Conservation (phyloP, 208 protist species). For the Leptomonas seymouri region DNA sequence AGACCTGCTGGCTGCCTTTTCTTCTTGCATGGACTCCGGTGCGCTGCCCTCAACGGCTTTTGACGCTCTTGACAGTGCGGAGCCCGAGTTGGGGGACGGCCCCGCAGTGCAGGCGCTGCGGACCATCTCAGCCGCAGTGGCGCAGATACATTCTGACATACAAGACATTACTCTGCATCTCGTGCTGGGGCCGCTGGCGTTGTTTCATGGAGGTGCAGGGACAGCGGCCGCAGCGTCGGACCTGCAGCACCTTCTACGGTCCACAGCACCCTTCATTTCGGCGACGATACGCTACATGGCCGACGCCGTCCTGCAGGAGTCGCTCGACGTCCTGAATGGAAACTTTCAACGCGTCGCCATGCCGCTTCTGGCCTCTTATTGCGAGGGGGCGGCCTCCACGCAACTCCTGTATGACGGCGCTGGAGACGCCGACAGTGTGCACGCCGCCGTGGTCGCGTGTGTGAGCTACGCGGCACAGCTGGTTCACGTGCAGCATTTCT, state of each 20-base stretch:
- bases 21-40: slow-evolving; percentile 11
- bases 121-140: slow-evolving; percentile 3
- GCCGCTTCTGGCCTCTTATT: slow-evolving; percentile 17
- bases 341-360: slow-evolving; percentile 7
- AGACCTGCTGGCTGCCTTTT: slow-evolving; percentile 16
- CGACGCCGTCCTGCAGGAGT: slow-evolving; percentile 14
- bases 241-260: neutral
- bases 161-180: slow-evolving; percentile 6
- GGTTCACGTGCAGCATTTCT: slow-evolving; percentile 3
- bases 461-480: slow-evolving; percentile 18
- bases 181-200: neutral
- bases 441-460: slow-evolving; percentile 26
- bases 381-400: neutral
- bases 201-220: neutral
- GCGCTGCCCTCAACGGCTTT: slow-evolving; percentile 9
- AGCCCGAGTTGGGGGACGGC: slow-evolving; percentile 1
- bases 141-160: slow-evolving; percentile 3
- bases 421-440: slow-evolving; percentile 22
- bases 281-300: slow-evolving; percentile 28
- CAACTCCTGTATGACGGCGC: slow-evolving; percentile 25
- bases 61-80: slow-evolving; percentile 1
- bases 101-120: slow-evolving; percentile 14
- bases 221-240: neutral
- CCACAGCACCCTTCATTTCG: slow-evolving; percentile 9
- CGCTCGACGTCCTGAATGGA: slow-evolving; percentile 7